Percentiles rank a stretch among this genome's conserved stretches.
Conservation (phyloP, 345 rosid species). For the Iberis pinnata region DNA sequence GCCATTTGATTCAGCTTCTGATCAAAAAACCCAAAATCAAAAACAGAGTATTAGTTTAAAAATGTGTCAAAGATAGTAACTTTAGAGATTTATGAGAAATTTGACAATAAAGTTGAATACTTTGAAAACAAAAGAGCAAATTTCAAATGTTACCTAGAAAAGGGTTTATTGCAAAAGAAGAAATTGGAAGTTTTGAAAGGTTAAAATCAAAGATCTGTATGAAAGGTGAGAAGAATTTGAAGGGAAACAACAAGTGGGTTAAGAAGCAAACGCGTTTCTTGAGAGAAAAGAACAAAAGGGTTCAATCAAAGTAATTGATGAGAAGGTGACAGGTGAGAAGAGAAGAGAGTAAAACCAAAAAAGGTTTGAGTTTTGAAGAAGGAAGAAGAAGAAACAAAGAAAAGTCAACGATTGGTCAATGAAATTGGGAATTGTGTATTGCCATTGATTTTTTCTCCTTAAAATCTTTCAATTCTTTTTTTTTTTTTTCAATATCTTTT, state of each 20-base stretch:
- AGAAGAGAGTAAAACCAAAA: background rate
- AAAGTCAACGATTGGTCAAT: constrained; percentile 25
- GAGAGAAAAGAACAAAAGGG: too few relatives aligned
- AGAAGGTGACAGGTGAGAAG: constrained; percentile 10
- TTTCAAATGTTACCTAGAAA: constrained; percentile 4
- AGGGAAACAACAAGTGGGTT: too few relatives aligned
- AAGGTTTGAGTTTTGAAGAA: too few relatives aligned
- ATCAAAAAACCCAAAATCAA: background rate
- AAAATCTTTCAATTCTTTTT: background rate
- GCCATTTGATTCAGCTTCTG: constrained; percentile 69
- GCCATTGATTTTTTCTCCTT: background rate
- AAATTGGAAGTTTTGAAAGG: constrained; percentile 4
- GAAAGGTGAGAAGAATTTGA: constrained; percentile 10
- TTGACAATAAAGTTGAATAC: background rate
- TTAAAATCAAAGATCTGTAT: constrained; percentile 9
- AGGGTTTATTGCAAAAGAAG: background rate
- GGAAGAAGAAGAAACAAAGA: constrained; percentile 7
- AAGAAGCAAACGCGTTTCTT: too few relatives aligned
- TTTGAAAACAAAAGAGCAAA: background rate
- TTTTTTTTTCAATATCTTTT: too few relatives aligned
- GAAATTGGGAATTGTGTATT: constrained; percentile 15
- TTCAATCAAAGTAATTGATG: constrained; percentile 4
- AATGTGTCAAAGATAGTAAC: too few relatives aligned
- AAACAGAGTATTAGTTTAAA: too few relatives aligned
- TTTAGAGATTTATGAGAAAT: too few relatives aligned